Evolutionary conservation across 2,329 filamentous ascomycete species (phyloP).

Genomic region (Ophiostoma sp.): DNA sequence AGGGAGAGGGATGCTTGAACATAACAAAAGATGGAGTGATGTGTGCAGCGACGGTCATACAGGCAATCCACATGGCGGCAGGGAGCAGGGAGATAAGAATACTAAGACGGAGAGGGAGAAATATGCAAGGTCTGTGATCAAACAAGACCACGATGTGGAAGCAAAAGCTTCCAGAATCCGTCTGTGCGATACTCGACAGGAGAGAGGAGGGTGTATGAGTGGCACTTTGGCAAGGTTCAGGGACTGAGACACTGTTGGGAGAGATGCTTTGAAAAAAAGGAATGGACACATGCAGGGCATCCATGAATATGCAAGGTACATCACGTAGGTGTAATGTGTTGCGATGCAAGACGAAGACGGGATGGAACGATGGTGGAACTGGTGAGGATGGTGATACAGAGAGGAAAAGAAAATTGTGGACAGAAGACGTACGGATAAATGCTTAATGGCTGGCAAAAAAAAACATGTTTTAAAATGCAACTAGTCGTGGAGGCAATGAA

Average conservation of each 20-base stretch:
- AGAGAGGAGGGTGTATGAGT: conserved; percentile 3
- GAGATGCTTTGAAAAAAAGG: background rate
- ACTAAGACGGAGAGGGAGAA: background rate
- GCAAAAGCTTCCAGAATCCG: conserved; percentile 10
- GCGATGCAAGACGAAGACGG: background rate
- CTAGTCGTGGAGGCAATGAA: background rate
- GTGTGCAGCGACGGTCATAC: conserved; percentile 15
- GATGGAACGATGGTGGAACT: conserved; percentile 11
- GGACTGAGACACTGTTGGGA: conserved; percentile 6
- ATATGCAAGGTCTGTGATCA: conserved; percentile 11
- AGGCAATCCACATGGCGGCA: background rate
- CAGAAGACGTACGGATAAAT: background rate
- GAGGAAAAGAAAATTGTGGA: background rate
- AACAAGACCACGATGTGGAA: background rate
- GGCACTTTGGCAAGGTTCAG: conserved; percentile 16
- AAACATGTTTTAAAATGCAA: background rate
- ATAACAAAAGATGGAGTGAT: background rate
- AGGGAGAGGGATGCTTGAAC: background rate
- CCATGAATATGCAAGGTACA: conserved; percentile 16
- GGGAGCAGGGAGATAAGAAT: background rate
- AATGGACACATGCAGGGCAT: background rate
- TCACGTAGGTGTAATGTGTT: conserved; percentile 9
- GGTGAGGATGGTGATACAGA: background rate
- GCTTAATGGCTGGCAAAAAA: conserved; percentile 6
- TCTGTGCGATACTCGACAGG: background rate